Evolutionary conservation across 2,329 filamentous ascomycete species (phyloP), one percentile per base, ranked within the genome.

Genomic region (Aspergillus vadensis): DNA sequence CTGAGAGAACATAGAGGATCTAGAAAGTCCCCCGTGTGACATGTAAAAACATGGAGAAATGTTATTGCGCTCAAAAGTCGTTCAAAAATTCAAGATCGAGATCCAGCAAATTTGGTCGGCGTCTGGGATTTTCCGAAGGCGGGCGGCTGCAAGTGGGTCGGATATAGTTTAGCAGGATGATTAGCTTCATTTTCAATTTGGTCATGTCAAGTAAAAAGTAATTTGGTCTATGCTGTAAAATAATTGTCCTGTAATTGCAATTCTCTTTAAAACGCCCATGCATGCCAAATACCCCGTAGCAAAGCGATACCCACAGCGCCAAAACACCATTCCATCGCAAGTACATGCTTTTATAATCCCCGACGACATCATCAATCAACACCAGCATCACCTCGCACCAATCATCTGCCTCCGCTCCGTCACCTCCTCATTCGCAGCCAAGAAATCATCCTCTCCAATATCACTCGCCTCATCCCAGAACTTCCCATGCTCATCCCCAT

Each of bases 381-480:
- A 27, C 25, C 32, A 49, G 17, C 3, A 32, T 60, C 54, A 66
- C 19, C 30, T 61, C 25, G 64, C 70, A 62, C 65, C 64, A 53
- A 79, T 77, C 68, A 79, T 81, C 62, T 80, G 77, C 43, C 72
- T 75, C 66, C 84, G 77, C 72, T 87, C 85, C 57, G 81, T 79
- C 19, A 79, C 77, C 71, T 98, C 95, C 76, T 99, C 95, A 47
- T 84, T 83, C 25, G 89, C 88, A 57, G 90, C 82, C 51, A 90
- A 80, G 69, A 88, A 89, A 71, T 99, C 95, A 72, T 99, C 95
- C 62, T 95, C 91, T 4, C 90, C 91, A 63, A 94, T 82, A 65
- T 95, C 91, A 70, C 91, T 96, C 17, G 87, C 89, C 72, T 97
- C 92, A 43, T 95, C 91, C 89, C 91, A 96, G 65, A 96, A 78